phyloP scores from a whole-genome alignment of 805 yeast species.

The Teunomyces panamensis region DNA sequence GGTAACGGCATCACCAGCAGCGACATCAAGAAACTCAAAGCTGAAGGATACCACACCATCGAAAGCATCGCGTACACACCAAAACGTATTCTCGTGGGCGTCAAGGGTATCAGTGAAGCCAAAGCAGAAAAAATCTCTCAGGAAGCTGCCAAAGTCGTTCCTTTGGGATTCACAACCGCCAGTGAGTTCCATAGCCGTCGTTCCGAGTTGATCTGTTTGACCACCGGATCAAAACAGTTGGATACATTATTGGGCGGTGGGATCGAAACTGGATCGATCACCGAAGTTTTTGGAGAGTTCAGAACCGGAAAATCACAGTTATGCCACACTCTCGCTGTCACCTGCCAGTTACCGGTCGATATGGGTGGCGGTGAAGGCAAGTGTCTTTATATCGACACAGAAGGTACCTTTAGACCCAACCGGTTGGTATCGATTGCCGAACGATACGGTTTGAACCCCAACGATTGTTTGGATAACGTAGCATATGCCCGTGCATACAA shows the following conservation, averaged over 20 bases:
- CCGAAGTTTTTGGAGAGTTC: constrained; percentile 95
- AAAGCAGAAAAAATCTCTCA: constrained; percentile 82
- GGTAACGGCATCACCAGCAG: constrained; percentile 83
- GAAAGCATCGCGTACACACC: constrained; percentile 94
- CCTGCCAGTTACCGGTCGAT: constrained; percentile 93
- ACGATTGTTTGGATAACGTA: constrained; percentile 93
- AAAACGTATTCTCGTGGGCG: constrained; percentile 66
- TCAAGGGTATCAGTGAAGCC: constrained; percentile 93
- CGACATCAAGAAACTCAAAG: constrained; percentile 77
- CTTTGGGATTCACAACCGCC: constrained; percentile 97
- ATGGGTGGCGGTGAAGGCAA: constrained; percentile 99
- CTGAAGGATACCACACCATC: constrained; percentile 83
- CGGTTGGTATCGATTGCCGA: constrained; percentile 86
- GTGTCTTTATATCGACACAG: constrained; percentile 93
- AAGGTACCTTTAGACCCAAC: constrained; percentile 93
- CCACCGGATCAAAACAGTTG: constrained; percentile 92
- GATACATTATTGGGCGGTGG: constrained; percentile 96
- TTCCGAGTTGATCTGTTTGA: constrained; percentile 84
- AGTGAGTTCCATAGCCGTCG: constrained; percentile 89
- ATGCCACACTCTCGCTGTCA: constrained; percentile 94
- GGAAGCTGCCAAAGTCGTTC: constrained; percentile 85
- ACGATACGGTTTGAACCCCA: constrained; percentile 87
- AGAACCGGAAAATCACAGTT: constrained; percentile 97
- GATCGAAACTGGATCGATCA: constrained; percentile 93
- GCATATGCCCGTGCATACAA: constrained; percentile 97